phyloP scores from a whole-genome alignment of 495 filamentous ascomycete genomes.

The Aspergillus olivimuriae region DNA sequence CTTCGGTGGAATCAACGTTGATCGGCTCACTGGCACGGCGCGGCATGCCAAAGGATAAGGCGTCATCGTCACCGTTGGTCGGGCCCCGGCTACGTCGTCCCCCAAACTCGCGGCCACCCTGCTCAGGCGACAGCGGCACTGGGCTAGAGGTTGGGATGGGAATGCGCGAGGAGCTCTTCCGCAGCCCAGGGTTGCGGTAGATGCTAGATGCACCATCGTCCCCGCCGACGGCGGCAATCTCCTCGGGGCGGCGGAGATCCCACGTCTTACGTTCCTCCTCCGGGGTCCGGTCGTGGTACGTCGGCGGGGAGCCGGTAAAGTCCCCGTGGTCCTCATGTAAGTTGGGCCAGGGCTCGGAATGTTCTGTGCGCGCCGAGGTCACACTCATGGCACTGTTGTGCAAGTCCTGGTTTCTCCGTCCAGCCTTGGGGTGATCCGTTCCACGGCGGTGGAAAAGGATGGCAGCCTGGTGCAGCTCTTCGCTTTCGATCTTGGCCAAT shows the following conservation, averaged over 20 bases:
- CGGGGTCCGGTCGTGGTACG: slow-evolving; percentile 29
- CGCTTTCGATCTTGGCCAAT: slow-evolving; percentile 83
- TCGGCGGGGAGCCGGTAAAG: slow-evolving; percentile 38
- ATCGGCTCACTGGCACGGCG: slow-evolving; percentile 69
- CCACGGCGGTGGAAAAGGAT: slow-evolving; percentile 58
- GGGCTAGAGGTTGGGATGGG: slow-evolving; percentile 75
- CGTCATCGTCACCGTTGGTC: slow-evolving; percentile 55
- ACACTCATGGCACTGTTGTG: slow-evolving; percentile 26
- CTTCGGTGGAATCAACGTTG: slow-evolving; percentile 48
- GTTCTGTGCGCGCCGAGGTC: slow-evolving; percentile 26
- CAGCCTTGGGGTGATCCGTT: slow-evolving; percentile 50
- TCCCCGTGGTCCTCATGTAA: slow-evolving; percentile 37
- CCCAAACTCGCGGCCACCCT: slow-evolving; percentile 63
- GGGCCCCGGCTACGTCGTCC: slow-evolving; percentile 54
- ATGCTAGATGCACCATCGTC: slow-evolving; percentile 40
- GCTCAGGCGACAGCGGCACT: slow-evolving; percentile 61
- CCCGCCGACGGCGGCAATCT: slow-evolving; percentile 53
- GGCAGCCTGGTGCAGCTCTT: slow-evolving; percentile 85
- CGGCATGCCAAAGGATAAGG: slow-evolving; percentile 49
- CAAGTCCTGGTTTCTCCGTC: slow-evolving; percentile 44
- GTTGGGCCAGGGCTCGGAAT: slow-evolving; percentile 34
- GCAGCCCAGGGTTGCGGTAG: slow-evolving; percentile 37
- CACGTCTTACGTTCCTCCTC: slow-evolving; percentile 42
- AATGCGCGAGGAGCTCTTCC: slow-evolving; percentile 65
- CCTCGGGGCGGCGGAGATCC: slow-evolving; percentile 75